Evolutionary conservation across 495 filamentous ascomycete species (phyloP), one percentile per base, ranked within the genome.

Genomic region (Neurospora tetraspora): DNA sequence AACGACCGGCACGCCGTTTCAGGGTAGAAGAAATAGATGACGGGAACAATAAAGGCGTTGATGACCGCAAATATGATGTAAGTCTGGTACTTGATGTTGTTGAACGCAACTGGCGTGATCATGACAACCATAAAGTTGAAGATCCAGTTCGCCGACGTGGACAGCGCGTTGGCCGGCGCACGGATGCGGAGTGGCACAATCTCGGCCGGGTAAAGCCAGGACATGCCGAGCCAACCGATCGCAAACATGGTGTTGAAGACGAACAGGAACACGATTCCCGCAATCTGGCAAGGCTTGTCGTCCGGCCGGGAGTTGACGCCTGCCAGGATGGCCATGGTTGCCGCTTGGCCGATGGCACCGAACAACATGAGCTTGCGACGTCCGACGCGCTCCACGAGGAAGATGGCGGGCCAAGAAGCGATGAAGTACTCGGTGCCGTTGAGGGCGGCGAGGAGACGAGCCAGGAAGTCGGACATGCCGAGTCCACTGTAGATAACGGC

Each of bases 41-140:
- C 83, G 0, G 90, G 90, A 71, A 93, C 83, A 78, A 93, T 92
- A 77, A 87, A 85, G 68, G 89, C 89, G 79, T 93, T 93, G 76
- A 91, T 91, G 72, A 89, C 89, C 16, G 92, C 92, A 76, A 94
- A 94, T 77, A 93, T 92, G 76, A 93, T 89, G 77, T 94, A 94
- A 4, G 91, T 93, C 79, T 87, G 82, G 78, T 91, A 93, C 16
- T 81, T 79, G 75, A 93, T 93, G 59, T 83, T 88, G 70, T 88
- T 78, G 78, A 93, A 93, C 0, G 89, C 85, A 0, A 92, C 83
- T 0, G 92, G 91, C 0, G 91, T 91, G 72, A 92, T 88, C 87
- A 93, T 91, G 71, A 91, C 89, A 16, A 91, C 88, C 80, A 88
- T 85, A 74, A 86, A 88, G 76, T 88, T 89, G 74, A 87, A 85